Evolutionary conservation across 345 rosid genomes (phyloP).

Genomic region (Sisymbrium altissimum): DNA sequence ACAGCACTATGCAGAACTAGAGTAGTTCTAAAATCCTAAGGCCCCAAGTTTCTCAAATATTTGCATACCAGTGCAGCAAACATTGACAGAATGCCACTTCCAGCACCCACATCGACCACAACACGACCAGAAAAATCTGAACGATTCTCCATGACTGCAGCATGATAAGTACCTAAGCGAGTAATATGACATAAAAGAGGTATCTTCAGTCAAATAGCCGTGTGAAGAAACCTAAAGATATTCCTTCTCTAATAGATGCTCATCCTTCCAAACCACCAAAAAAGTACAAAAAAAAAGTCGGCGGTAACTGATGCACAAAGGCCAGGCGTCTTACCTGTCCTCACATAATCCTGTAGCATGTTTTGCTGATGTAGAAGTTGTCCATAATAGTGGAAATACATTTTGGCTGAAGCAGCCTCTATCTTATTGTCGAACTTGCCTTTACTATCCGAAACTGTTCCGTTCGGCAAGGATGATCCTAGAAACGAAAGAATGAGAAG

Average conservation of each 20-base stretch:
- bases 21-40: background rate
- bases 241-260: background rate
- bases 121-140: conserved; percentile 76
- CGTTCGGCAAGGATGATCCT: conserved; percentile 51
- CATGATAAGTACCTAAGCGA: conserved; percentile 80
- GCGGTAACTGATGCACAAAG: conserved; percentile 5
- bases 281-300: background rate
- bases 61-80: conserved; percentile 87
- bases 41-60: background rate
- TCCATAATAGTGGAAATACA: conserved; percentile 96
- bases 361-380: conserved; percentile 95
- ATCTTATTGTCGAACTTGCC: conserved; percentile 89
- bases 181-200: background rate
- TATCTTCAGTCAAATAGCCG: background rate
- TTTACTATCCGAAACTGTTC: conserved; percentile 41
- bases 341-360: conserved; percentile 94
- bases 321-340: conserved; percentile 63
- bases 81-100: conserved; percentile 91
- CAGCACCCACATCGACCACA: conserved; percentile 97
- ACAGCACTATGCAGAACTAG: background rate
- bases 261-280: background rate
- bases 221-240: background rate
- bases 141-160: conserved; percentile 92
- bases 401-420: conserved; percentile 86
- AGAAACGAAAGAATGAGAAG: conserved; percentile 20